Evolutionary conservation across 495 filamentous ascomycete species (phyloP).

Genomic region (Neurospora sp.): DNA sequence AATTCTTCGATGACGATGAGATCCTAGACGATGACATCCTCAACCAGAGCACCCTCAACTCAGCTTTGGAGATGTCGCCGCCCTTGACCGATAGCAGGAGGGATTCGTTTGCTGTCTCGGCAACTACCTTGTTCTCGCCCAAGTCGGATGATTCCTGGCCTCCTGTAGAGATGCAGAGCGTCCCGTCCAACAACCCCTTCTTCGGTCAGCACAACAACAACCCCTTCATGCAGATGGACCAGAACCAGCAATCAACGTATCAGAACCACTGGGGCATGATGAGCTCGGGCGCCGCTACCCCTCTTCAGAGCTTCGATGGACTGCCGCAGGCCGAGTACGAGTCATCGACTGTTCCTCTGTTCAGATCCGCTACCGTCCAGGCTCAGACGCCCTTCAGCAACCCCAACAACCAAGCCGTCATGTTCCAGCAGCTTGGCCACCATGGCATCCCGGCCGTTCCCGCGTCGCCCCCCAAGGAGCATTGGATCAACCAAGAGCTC

Average conservation of each 20-base stretch:
- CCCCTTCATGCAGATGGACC: constrained; percentile 49
- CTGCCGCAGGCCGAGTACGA: constrained; percentile 48
- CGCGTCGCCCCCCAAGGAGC: constrained; percentile 45
- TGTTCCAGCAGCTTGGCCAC: constrained; percentile 41
- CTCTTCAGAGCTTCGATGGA: constrained; percentile 49
- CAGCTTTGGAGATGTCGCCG: constrained; percentile 58
- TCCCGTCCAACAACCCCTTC: constrained; percentile 52
- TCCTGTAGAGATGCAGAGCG: constrained; percentile 45
- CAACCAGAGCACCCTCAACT: constrained; percentile 52
- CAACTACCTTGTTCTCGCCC: constrained; percentile 57
- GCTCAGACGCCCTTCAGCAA: constrained; percentile 44
- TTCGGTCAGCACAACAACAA: constrained; percentile 47
- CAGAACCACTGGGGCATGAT: constrained; percentile 52
- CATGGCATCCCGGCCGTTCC: constrained; percentile 29
- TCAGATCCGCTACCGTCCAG: constrained; percentile 35
- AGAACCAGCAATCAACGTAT: constrained; percentile 34
- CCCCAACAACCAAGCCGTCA: constrained; percentile 32
- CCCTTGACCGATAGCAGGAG: constrained; percentile 55
- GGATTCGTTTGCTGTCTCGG: constrained; percentile 57
- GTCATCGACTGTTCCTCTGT: constrained; percentile 40
- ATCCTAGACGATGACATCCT: constrained; percentile 81
- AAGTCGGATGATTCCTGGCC: constrained; percentile 61
- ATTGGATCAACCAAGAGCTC: constrained; percentile 41
- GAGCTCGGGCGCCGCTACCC: constrained; percentile 40
- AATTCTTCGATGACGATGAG: constrained; percentile 70